phyloP scores from a whole-genome alignment of 1,284 basidiomycete genomes.

The Pseudozyma sp. region DNA sequence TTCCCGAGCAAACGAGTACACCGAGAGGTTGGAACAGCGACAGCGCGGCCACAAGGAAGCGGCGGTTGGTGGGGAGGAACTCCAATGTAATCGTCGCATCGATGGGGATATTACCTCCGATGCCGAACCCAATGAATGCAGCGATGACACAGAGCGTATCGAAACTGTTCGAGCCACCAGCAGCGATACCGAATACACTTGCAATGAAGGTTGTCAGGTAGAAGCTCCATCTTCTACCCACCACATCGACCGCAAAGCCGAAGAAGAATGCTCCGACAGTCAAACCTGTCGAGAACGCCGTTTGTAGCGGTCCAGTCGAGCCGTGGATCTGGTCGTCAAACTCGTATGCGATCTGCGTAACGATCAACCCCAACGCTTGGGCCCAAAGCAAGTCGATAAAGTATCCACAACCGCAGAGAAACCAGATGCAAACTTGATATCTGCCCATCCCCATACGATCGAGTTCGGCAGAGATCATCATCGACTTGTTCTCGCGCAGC shows the following conservation, averaged over 20 bases:
- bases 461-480: constrained; percentile 56
- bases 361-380: constrained; percentile 58
- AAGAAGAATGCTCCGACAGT: constrained; percentile 64
- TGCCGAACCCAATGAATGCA: constrained; percentile 58
- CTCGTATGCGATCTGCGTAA: constrained; percentile 52
- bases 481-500: constrained; percentile 55
- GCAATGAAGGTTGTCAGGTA: constrained; percentile 61
- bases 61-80: constrained; percentile 53
- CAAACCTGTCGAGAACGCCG: constrained; percentile 59
- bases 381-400: constrained; percentile 66
- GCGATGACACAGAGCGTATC: constrained; percentile 52
- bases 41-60: constrained; percentile 55
- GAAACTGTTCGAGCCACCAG: constrained; percentile 52
- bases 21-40: constrained; percentile 67
- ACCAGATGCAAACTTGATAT: constrained; percentile 61
- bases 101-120: constrained; percentile 64
- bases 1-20: constrained; percentile 55
- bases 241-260: constrained; percentile 62
- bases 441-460: constrained; percentile 61
- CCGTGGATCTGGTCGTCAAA: constrained; percentile 41
- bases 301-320: constrained; percentile 50
- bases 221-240: constrained; percentile 62
- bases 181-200: constrained; percentile 57
- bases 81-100: constrained; percentile 63
- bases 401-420: constrained; percentile 62